These are phyloP conservation scores for Lanmaoa rubissima DNA, from an alignment of 768 basidiomycete species.

Conservation along the genomic window DNA sequence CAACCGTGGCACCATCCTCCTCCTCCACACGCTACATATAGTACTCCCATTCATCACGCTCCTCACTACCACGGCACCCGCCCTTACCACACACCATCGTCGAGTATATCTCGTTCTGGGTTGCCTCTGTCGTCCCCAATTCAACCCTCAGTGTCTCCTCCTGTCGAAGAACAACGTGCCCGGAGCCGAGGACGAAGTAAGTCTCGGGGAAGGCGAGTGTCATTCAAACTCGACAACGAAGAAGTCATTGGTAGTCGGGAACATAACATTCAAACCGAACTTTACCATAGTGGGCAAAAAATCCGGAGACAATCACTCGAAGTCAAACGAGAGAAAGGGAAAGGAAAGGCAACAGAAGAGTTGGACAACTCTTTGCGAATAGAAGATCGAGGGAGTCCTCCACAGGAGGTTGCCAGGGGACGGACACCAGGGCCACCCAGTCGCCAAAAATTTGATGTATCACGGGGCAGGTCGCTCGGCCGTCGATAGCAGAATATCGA, in stretches of 20 bases:
- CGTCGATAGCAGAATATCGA: constrained; percentile 19
- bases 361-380: constrained; percentile 2
- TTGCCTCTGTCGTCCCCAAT: constrained; percentile 55
- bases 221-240: constrained; percentile 46
- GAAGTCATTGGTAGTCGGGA: constrained; percentile 8
- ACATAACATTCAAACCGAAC: constrained; percentile 4
- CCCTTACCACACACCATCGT: constrained; percentile 31
- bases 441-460: constrained; percentile 11
- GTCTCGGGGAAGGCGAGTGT: constrained; percentile 55
- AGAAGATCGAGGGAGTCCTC: constrained; percentile 15
- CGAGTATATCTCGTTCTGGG: constrained; percentile 44
- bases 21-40: constrained; percentile 6
- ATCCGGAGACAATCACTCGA: constrained; percentile 5
- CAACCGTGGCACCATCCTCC: constrained; percentile 22
- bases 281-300: constrained; percentile 3
- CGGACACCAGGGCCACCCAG: constrained; percentile 28
- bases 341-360: constrained; percentile 13
- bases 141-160: constrained; percentile 38
- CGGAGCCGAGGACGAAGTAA: constrained; percentile 46
- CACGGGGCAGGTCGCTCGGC: constrained; percentile 22
- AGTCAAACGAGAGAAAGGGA: constrained; percentile 15
- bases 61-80: constrained; percentile 20
- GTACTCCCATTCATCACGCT: constrained; percentile 10
- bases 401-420: constrained; percentile 16
- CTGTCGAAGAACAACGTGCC: constrained; percentile 32